Percentiles rank a stretch among this genome's conserved stretches.
phyloP scores from a whole-genome alignment of 1,139 yeast species.

The Candida labiduridarum region DNA sequence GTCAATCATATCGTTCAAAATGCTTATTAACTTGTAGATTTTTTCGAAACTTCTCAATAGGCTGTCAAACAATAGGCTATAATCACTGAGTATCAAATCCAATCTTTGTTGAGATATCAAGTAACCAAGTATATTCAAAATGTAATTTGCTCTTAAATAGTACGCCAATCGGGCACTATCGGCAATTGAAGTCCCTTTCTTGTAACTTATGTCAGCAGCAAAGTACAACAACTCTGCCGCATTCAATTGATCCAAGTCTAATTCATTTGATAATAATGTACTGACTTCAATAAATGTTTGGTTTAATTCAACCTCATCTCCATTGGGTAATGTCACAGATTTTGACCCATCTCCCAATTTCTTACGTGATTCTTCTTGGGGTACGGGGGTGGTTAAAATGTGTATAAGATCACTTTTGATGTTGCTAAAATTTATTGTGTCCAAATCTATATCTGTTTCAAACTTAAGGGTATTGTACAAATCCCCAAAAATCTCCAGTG shows the following conservation, averaged over 20 bases:
- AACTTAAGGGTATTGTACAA: slow-evolving; percentile 39
- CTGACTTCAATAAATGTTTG: slow-evolving; percentile 55
- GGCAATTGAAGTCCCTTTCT: slow-evolving; percentile 55
- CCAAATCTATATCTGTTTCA: slow-evolving; percentile 29
- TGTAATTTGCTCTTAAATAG: slow-evolving; percentile 68
- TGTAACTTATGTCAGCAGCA: slow-evolving; percentile 43
- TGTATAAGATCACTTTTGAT: slow-evolving; percentile 51
- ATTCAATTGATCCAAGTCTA: slow-evolving; percentile 38
- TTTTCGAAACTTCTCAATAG: slow-evolving; percentile 56
- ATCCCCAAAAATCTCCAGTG: slow-evolving; percentile 34
- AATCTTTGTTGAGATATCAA: slow-evolving; percentile 40
- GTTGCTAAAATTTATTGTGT: slow-evolving; percentile 21
- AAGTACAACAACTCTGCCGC: slow-evolving; percentile 41
- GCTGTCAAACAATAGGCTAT: slow-evolving; percentile 32
- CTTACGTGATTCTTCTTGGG: slow-evolving; percentile 57
- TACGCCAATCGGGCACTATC: slow-evolving; percentile 76
- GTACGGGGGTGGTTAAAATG: slow-evolving; percentile 52
- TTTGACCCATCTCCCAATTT: slow-evolving; percentile 51
- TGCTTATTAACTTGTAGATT: slow-evolving; percentile 56
- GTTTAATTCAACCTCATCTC: slow-evolving; percentile 71
- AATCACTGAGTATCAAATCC: slow-evolving; percentile 23
- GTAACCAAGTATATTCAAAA: slow-evolving; percentile 70
- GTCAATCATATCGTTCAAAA: slow-evolving; percentile 64
- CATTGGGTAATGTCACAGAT: slow-evolving; percentile 48
- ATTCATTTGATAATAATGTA: slow-evolving; percentile 54